Base-by-base conservation (phyloP, 2,329 filamentous ascomycete species). In the Blastomyces silverae region DNA sequence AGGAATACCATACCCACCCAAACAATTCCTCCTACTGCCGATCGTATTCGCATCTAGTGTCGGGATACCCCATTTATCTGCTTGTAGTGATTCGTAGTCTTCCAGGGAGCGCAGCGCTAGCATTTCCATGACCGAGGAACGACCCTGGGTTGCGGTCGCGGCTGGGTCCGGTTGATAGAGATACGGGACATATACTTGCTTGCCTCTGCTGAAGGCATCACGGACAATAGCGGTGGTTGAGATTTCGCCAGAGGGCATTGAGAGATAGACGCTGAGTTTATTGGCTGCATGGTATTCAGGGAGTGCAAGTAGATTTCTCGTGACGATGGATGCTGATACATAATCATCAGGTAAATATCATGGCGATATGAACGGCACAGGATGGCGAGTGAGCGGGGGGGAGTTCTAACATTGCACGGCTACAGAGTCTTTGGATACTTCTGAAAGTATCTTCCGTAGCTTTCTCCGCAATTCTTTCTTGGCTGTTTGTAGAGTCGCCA, bases 21-120 rank as follows among this genome's bases (percentile, higher is more conserved):
- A 84, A 65, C 91, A 88, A 70, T 92, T 91, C 69, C 86, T 83
- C 70, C 92, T 84, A 66, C 81, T 77, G 59, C 82, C 75, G 2
- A 95, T 82, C 1, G 89, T 89, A 25, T 84, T 80, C 61, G 83
- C 79, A 66, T 86, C 82, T 65, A 96, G 85, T 42, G 89, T 93
- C n/a, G 94, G 94, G 68, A 99, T 99, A 11, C 92, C 92, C 94
- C 94, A 99, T 74, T 84, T 86, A 77, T 99, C 94, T 52, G 84
- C 83, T 72, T 87, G 79, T 66, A 97, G 80, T 31, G 85, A 84
- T 68, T 91, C 85, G 75, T 92, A 96, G 75, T 99, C 94, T 37
- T 84, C 79, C 61, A 91, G 76, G 34, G 87, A 88, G 64, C 82
- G 80, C 52, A 99, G 81, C 67, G 87, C 87, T 28, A 99, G 85